These are phyloP conservation scores for Conticribra weissflogii DNA, from an alignment of 108 stramenopile species.

Conservation along the genomic window DNA sequence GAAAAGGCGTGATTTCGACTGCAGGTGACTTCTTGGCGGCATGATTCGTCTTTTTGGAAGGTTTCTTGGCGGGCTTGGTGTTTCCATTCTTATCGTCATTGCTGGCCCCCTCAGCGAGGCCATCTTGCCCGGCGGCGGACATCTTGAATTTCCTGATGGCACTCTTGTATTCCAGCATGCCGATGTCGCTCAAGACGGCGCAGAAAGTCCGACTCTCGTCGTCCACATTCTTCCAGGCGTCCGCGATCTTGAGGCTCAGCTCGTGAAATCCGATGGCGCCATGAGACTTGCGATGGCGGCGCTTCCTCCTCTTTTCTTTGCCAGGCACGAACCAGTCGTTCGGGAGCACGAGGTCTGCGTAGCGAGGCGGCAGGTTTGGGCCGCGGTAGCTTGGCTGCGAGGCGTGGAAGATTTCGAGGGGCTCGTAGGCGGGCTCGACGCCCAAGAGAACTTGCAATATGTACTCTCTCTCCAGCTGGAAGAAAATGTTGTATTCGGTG, in stretches of 20 bases:
- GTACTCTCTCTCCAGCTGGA: constrained; percentile 41
- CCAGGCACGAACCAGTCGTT: constrained; percentile 26
- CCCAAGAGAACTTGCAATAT: constrained; percentile 31
- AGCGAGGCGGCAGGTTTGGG: constrained; percentile 24
- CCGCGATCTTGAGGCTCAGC: constrained; percentile 55
- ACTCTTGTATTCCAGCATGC: constrained; percentile 46
- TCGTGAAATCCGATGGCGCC: constrained; percentile 74
- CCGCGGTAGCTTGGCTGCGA: constrained; percentile 8
- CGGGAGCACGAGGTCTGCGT: constrained; percentile 15
- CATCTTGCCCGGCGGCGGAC: not conserved
- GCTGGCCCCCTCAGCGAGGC: not conserved
- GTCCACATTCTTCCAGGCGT: constrained; percentile 46
- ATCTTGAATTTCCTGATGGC: constrained; percentile 13
- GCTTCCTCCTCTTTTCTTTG: constrained; percentile 19
- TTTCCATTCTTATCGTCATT: not conserved
- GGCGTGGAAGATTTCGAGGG: constrained; percentile 11
- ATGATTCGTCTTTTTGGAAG: too few species aligned
- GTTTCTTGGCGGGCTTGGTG: too few species aligned
- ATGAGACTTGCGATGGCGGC: constrained; percentile 65
- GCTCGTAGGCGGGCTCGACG: constrained; percentile 2
- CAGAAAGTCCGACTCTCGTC: constrained; percentile 38
- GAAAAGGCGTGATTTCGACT: too few species aligned
- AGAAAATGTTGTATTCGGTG: constrained; percentile 41
- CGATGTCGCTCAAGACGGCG: constrained; percentile 44
- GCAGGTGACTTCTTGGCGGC: too few species aligned